Evolutionary conservation across 306 rosid genomes (phyloP).

Genomic region (Cercis canadensis): DNA sequence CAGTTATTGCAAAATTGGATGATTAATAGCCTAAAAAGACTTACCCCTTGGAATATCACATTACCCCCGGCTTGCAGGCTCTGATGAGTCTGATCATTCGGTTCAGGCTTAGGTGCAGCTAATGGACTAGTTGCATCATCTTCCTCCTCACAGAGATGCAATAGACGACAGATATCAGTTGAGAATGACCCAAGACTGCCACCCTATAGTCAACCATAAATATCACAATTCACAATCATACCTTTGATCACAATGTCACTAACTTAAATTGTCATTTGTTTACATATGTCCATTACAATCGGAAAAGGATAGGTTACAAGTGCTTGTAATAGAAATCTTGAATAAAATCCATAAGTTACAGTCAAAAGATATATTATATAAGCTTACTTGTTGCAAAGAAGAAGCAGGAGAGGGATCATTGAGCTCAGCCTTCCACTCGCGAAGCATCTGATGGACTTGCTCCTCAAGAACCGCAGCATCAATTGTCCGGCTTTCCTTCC

Average conservation of each 20-base stretch:
- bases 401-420: slow-evolving; percentile 96
- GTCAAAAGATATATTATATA: slow-evolving; percentile 25
- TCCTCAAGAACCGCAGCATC: slow-evolving; percentile 89
- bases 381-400: slow-evolving; percentile 92
- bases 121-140: slow-evolving; percentile 98
- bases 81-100: slow-evolving; percentile 64
- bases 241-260: slow-evolving; percentile 29
- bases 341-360: slow-evolving; percentile 28
- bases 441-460: slow-evolving; percentile 99
- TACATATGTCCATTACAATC: slow-evolving; percentile 33
- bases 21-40: slow-evolving; percentile 14
- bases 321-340: slow-evolving; percentile 21
- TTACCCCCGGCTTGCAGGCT: slow-evolving; percentile 57
- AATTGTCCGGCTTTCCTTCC: slow-evolving; percentile 92
- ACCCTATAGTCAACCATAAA: slow-evolving; percentile 69
- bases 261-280: slow-evolving; percentile 38
- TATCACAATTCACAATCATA: slow-evolving; percentile 55
- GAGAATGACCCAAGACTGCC: slow-evolving; percentile 97
- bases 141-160: slow-evolving; percentile 97
- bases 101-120: slow-evolving; percentile 82
- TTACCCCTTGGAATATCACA: slow-evolving; percentile 59
- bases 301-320: slow-evolving; percentile 26
- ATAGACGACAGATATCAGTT: slow-evolving; percentile 83
- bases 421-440: slow-evolving; percentile 98
- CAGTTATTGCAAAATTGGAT: neutral